Evolutionary conservation across 352 stramenopile species (phyloP), one percentile per base, ranked within the genome.

Genomic region (Globisporangium paroecandrum): DNA sequence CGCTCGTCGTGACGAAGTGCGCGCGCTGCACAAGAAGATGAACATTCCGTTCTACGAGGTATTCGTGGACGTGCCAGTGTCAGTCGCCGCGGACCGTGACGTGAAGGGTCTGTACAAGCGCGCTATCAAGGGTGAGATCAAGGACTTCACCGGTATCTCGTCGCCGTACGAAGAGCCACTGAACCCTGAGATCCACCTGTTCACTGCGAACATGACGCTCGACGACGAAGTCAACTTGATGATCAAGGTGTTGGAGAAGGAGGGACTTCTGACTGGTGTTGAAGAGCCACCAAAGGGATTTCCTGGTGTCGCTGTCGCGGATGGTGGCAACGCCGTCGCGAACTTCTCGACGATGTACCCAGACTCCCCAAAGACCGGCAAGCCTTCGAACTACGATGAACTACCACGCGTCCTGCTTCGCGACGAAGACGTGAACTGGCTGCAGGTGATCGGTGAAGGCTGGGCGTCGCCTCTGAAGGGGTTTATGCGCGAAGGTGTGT

Each of bases 121-220:
- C 65, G 90, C 89, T 12, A 91, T 91, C 38, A 93, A 92, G 46
- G 97, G 97, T 53, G 96, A 99, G 77, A 91, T 99, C 68, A 98
- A 99, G 82, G 92, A 98, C 74, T 99, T 99, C 70, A 99, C 97
- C 4, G 98, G 97, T 69, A 98, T 99, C 66, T 98, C 98, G 71
- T 97, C 98, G 70, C 97, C 97, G 2, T 99, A 99, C 74, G 97
- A 99, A 73, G 88, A 89, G 64, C 97, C 97, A 1, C 51, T 98
- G 25, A 66, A 84, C 32, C 90, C 97, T 4, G 97, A 99, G 68
- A 98, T 99, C 65, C 90, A 94, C 60, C 78, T 99, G 2, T 95
- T 94, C 62, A 98, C 98, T 27, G 90, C 97, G 57, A 94, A 98
- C 73, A 89, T 98, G 71, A 97, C 88, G 47, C 92, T 99, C 53